These are phyloP conservation scores for Tulasnella sp. DNA, from an alignment of 768 basidiomycete genomes.

Conservation along the genomic window DNA sequence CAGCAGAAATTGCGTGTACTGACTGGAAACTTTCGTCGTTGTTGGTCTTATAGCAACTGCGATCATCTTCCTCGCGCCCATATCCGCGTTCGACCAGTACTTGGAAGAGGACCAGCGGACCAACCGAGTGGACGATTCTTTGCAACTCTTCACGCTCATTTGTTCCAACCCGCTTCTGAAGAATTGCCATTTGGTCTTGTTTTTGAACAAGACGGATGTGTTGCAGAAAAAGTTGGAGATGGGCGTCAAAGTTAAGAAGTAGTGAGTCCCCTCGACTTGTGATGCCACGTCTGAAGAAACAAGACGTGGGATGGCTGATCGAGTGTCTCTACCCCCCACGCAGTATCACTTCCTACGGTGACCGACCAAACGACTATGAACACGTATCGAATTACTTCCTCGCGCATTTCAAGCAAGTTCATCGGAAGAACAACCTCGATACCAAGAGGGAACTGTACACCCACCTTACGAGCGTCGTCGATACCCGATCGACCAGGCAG, in stretches of 20 bases:
- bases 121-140: slow-evolving; percentile 24
- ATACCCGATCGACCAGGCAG: slow-evolving; percentile 7
- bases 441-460: slow-evolving; percentile 17
- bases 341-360: slow-evolving; percentile 22
- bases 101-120: slow-evolving; percentile 22
- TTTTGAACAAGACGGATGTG: slow-evolving; percentile 24
- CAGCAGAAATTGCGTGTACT: background rate
- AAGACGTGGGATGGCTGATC: too few relatives aligned
- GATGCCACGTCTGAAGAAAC: too few relatives aligned
- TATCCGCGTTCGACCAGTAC: slow-evolving; percentile 24
- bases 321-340: background rate
- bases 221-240: slow-evolving; percentile 20
- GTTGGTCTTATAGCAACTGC: slow-evolving; percentile 8
- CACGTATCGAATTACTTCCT: slow-evolving; percentile 20
- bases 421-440: slow-evolving; percentile 21
- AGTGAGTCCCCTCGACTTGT: slow-evolving; percentile 6
- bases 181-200: slow-evolving; percentile 21
- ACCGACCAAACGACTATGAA: slow-evolving; percentile 22
- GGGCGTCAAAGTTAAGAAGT: slow-evolving; percentile 23
- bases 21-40: background rate
- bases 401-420: slow-evolving; percentile 21
- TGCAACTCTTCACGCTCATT: slow-evolving; percentile 23
- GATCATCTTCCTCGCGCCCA: slow-evolving; percentile 25
- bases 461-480: slow-evolving; percentile 16
- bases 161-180: slow-evolving; percentile 23